Percentiles rank a stretch among this genome's conserved stretches.
Evolutionary conservation across 106 monocot genomes (phyloP).

Genomic region (Chionographis japonica): DNA sequence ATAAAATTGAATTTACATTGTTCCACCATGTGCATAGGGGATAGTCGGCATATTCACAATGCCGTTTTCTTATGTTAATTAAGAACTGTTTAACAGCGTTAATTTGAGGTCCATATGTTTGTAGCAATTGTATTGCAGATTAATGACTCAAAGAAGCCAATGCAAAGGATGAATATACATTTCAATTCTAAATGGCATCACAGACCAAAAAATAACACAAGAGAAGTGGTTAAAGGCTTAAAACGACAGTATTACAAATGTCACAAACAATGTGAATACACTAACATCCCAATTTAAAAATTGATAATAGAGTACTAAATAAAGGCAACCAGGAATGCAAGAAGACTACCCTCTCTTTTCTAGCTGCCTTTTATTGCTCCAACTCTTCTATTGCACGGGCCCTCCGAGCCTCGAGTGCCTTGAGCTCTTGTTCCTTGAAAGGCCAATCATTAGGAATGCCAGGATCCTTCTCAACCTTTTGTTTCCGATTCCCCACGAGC

Average conservation of each 20-base stretch:
- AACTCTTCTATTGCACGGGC: slow-evolving; percentile 68
- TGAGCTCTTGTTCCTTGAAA: slow-evolving; percentile 96
- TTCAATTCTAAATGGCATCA: too few species aligned
- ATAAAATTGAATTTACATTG: too few species aligned
- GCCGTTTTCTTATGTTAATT: too few species aligned
- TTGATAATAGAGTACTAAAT: neutral
- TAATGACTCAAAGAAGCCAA: too few species aligned
- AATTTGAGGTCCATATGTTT: too few species aligned
- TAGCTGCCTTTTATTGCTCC: slow-evolving; percentile 89
- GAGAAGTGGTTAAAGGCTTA: too few species aligned
- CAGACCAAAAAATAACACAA: too few species aligned
- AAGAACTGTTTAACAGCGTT: too few species aligned
- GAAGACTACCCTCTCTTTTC: slow-evolving; percentile 75
- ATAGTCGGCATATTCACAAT: too few species aligned
- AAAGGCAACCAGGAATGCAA: neutral
- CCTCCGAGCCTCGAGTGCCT: slow-evolving; percentile 69
- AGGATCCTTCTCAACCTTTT: slow-evolving; percentile 95
- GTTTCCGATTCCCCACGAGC: slow-evolving; percentile 48
- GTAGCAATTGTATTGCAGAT: too few species aligned
- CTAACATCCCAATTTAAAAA: neutral
- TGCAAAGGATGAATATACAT: too few species aligned
- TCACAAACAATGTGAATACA: neutral
- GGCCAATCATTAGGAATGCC: slow-evolving; percentile 99
- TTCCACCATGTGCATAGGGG: too few species aligned
- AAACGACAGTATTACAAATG: neutral